phyloP scores from a whole-genome alignment of 371 early-diverging fungal species.

The Ordospora colligata region DNA sequence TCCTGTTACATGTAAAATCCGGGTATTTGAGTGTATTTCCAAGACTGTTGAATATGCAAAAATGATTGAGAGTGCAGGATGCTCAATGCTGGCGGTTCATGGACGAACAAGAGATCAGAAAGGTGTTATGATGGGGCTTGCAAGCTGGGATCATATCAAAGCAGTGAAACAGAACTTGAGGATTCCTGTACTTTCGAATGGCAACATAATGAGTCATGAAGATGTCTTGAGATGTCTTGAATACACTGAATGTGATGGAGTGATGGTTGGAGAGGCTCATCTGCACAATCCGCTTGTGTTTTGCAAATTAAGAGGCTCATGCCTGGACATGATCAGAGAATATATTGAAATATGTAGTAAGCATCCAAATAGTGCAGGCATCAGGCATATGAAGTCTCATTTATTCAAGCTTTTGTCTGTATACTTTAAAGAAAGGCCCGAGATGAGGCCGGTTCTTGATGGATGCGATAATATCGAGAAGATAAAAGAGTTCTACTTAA shows the following conservation, averaged over 20 bases:
- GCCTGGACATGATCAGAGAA: conserved; percentile 40
- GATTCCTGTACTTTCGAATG: conserved; percentile 92
- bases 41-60: conserved; percentile 85
- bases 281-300: conserved; percentile 52
- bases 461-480: conserved; percentile 23
- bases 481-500: background rate
- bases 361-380: background rate
- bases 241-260: conserved; percentile 78
- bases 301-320: conserved; percentile 64
- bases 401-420: conserved; percentile 33
- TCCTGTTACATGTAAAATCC: conserved; percentile 91
- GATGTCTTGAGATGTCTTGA: conserved; percentile 78
- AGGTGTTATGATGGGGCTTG: conserved; percentile 83
- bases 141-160: conserved; percentile 88
- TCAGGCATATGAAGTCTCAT: conserved; percentile 43
- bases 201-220: conserved; percentile 78
- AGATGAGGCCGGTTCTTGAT: conserved; percentile 10
- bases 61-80: conserved; percentile 83
- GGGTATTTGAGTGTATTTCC: conserved; percentile 77
- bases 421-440: background rate
- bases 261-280: conserved; percentile 71
- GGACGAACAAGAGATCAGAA: conserved; percentile 88
- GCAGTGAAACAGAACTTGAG: conserved; percentile 67
- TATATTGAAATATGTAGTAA: conserved; percentile 38
- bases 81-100: conserved; percentile 76